Evolutionary conservation across 306 rosid species (phyloP).

Genomic region (Sophora flavescens): DNA sequence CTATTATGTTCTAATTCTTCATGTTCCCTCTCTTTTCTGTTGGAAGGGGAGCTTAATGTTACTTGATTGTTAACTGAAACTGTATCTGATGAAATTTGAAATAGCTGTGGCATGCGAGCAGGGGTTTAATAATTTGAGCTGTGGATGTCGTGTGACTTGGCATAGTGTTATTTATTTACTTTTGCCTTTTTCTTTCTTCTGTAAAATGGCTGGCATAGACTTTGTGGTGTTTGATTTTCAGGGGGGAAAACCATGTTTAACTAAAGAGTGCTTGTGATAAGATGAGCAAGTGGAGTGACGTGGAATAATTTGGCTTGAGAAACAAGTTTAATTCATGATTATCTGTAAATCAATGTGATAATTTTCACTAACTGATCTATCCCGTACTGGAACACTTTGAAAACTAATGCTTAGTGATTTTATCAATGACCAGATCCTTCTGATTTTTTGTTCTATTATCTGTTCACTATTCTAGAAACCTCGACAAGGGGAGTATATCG

Average conservation of each 20-base stretch:
- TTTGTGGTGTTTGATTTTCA: neutral
- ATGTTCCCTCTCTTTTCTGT: neutral
- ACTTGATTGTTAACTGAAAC: neutral
- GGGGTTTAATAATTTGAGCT: neutral
- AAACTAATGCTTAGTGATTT: slow-evolving; percentile 13
- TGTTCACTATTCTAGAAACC: neutral
- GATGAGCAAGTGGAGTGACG: neutral
- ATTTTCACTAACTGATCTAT: neutral
- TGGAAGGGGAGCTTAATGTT: neutral
- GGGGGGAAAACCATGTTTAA: neutral
- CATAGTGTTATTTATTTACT: neutral
- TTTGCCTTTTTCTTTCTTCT: neutral
- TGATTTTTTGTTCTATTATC: neutral
- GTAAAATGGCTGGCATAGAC: neutral
- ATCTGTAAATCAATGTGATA: neutral
- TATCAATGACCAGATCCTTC: neutral
- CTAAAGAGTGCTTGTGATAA: neutral
- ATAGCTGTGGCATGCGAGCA: neutral
- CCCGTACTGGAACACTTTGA: neutral
- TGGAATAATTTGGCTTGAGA: neutral
- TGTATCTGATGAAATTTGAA: neutral
- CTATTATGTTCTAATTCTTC: neutral
- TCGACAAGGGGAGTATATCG: too few species aligned
- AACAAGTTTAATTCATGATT: neutral
- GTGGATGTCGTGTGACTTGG: too few species aligned